A percentile compares a stretch with the other conserved stretches of the same genome.
Evolutionary conservation across 495 filamentous ascomycete genomes (phyloP).

Genomic region (Aspergillus olivimuriae): DNA sequence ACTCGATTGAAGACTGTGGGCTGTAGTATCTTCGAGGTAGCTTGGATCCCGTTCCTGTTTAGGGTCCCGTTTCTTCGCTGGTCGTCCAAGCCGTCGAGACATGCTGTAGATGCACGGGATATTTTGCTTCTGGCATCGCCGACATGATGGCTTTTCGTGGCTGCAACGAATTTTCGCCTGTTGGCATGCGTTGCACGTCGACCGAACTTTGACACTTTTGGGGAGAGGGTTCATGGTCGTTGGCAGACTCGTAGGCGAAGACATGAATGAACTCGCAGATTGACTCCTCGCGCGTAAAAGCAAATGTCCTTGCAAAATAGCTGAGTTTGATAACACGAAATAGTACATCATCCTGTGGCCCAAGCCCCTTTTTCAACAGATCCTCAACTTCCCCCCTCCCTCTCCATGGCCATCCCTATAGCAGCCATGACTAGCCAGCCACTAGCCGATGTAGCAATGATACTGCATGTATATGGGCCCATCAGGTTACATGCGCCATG

Average conservation of each 20-base stretch:
- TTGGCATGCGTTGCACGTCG: conserved; percentile 44
- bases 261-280: no score
- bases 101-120: conserved; percentile 41
- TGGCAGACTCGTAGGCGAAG: no score
- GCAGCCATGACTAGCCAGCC: no score
- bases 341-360: no score
- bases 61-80: conserved; percentile 31
- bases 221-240: conserved; percentile 21
- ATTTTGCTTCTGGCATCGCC: conserved; percentile 37
- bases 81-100: conserved; percentile 37
- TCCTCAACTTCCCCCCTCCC: background rate
- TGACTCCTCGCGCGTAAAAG: no score
- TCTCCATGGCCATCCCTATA: background rate
- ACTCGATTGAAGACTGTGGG: background rate
- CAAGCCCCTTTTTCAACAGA: background rate
- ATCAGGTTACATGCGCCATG: background rate
- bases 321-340: no score
- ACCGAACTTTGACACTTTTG: conserved; percentile 38
- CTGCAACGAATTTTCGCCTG: conserved; percentile 46
- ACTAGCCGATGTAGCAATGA: no score
- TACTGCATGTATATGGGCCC: background rate
- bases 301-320: no score
- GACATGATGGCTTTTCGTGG: conserved; percentile 40
- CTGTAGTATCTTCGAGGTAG: no score
- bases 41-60: no score